Evolutionary conservation across 192 early-diverging fungal species (phyloP).

Genomic region (Podila verticillata): DNA sequence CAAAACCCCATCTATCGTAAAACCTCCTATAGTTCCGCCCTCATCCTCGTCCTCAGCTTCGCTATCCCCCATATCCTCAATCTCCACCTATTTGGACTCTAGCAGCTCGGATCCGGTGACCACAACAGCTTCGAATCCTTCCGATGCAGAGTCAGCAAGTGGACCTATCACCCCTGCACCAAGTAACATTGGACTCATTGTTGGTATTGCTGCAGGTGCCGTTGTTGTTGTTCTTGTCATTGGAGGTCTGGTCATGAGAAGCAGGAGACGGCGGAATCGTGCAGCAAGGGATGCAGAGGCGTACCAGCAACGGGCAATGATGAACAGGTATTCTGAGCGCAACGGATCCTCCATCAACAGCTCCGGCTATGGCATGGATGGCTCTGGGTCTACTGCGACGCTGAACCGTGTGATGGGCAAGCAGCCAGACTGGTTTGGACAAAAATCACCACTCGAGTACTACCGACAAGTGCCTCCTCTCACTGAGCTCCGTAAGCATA

Average conservation of each 20-base stretch:
- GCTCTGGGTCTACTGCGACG: not conserved
- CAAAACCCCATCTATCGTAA: not conserved
- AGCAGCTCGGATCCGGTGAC: not conserved
- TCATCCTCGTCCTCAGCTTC: not conserved
- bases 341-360: not conserved
- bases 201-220: constrained; percentile 14
- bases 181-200: constrained; percentile 15
- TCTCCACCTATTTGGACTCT: not conserved
- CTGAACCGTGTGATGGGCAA: not conserved
- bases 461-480: constrained; percentile 21
- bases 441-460: constrained; percentile 40
- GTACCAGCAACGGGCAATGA: constrained; percentile 19
- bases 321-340: constrained; percentile 15
- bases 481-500: not conserved
- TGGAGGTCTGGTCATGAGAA: constrained; percentile 13
- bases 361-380: not conserved
- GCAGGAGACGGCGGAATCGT: constrained; percentile 9
- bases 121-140: not conserved
- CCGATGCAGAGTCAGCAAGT: not conserved
- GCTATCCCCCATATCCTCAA: not conserved
- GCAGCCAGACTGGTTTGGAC: constrained; percentile 30
- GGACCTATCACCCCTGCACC: not conserved
- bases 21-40: not conserved
- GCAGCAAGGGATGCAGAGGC: constrained; percentile 19
- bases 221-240: constrained; percentile 5